These are phyloP conservation scores for Syzygium aromaticum DNA, from an alignment of 345 rosid species.

Conservation along the genomic window DNA sequence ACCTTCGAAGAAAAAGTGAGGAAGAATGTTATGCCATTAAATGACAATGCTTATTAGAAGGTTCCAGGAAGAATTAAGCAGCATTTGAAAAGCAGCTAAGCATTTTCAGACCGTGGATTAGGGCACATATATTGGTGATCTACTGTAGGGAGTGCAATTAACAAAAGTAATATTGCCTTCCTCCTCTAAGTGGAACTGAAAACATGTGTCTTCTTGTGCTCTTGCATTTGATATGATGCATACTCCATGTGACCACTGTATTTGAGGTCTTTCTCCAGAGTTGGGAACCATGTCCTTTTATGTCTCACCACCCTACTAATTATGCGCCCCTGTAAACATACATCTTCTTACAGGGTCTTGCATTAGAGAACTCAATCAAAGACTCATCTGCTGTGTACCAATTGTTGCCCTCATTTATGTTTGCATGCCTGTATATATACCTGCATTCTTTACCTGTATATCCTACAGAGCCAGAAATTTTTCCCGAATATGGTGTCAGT, in stretches of 20 bases:
- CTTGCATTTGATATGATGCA: neutral
- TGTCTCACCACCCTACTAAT: neutral
- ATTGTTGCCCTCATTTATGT: neutral
- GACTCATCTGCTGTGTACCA: neutral
- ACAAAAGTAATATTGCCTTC: neutral
- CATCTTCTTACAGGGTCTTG: neutral
- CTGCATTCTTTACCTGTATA: neutral
- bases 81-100: neutral
- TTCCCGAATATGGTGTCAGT: neutral
- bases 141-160: neutral
- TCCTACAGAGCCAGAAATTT: neutral
- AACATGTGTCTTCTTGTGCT: neutral
- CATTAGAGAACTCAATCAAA: neutral
- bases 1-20: neutral
- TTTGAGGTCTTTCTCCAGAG: neutral
- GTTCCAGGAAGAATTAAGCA: neutral
- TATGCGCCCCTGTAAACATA: neutral
- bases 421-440: too few species aligned
- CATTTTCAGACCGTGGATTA: neutral
- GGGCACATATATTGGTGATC: neutral
- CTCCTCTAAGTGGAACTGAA: neutral
- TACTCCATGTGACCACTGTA: neutral
- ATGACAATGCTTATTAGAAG: neutral
- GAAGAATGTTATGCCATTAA: neutral
- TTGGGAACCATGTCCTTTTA: neutral